These are phyloP conservation scores for Ophiocordyceps polyrhachis-furcata DNA, from an alignment of 2,329 filamentous ascomycete species.

Conservation along the genomic window DNA sequence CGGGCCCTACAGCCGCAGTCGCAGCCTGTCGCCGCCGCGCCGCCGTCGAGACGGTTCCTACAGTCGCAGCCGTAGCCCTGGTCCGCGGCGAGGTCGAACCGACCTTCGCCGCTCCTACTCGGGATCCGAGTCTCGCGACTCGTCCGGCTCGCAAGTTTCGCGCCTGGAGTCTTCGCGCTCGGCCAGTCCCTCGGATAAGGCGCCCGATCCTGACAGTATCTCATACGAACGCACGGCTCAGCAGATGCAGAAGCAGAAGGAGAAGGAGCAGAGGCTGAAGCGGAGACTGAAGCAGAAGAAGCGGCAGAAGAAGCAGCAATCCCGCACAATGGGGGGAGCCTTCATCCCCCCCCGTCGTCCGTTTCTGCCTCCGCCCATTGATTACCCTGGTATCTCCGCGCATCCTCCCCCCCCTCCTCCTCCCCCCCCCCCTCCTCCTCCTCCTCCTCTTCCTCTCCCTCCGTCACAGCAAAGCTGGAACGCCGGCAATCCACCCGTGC, in stretches of 20 bases:
- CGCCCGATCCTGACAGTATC: background rate
- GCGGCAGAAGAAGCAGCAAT: too few species aligned
- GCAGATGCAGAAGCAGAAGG: slow-evolving; percentile 2
- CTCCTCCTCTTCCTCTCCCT: background rate
- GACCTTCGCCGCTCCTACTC: slow-evolving; percentile 8
- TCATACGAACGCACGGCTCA: slow-evolving; percentile 9
- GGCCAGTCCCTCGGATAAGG: slow-evolving; percentile 5
- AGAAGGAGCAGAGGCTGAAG: too few species aligned
- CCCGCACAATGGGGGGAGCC: too few species aligned
- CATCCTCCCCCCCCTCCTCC: slow-evolving; percentile 12
- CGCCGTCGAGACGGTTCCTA: slow-evolving; percentile 4
- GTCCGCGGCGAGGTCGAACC: slow-evolving; percentile 4
- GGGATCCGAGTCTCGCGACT: slow-evolving; percentile 5
- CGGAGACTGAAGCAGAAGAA: too few species aligned
- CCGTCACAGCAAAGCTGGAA: background rate
- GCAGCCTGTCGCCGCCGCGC: slow-evolving; percentile 8
- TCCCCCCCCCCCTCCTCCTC: slow-evolving; percentile 4
- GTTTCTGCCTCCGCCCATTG: slow-evolving; percentile 9
- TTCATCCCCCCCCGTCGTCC: too few species aligned
- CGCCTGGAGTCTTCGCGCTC: slow-evolving; percentile 5
- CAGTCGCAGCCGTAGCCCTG: slow-evolving; percentile 11
- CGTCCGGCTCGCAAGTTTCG: slow-evolving; percentile 1
- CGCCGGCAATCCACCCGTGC: slow-evolving; percentile 6
- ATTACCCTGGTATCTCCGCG: slow-evolving; percentile 23
- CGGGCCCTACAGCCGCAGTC: slow-evolving; percentile 9